Evolutionary conservation across 2,329 filamentous ascomycete genomes (phyloP).

Genomic region (Fusarium newnesense): DNA sequence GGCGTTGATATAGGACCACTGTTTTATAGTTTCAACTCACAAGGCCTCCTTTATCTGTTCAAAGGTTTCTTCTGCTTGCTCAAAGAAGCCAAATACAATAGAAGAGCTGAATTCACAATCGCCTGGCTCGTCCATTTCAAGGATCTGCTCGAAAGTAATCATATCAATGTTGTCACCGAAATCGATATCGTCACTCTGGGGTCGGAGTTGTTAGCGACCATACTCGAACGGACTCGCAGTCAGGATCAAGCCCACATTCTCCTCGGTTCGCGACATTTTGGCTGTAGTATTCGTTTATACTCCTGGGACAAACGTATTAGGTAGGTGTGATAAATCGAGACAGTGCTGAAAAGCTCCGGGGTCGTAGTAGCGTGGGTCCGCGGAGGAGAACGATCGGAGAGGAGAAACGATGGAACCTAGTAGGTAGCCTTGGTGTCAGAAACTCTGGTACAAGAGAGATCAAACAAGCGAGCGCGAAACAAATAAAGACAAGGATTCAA

Average conservation of each 20-base stretch:
- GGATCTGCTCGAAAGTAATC: conserved; percentile 89
- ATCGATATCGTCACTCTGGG: conserved; percentile 59
- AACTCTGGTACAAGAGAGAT: not conserved
- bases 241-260: conserved; percentile 45
- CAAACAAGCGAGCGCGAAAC: conserved; percentile 6
- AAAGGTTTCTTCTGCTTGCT: conserved; percentile 90
- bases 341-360: conserved; percentile 18
- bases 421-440: conserved; percentile 30
- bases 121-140: conserved; percentile 96
- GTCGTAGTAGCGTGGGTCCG: conserved; percentile 21
- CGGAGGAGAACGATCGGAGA: conserved; percentile 9
- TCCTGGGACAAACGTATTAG: conserved; percentile 16
- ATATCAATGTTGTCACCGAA: conserved; percentile 82
- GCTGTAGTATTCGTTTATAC: conserved; percentile 23
- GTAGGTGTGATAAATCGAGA: conserved; percentile 8
- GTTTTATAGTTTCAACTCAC: conserved; percentile 66
- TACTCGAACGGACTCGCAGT: not conserved
- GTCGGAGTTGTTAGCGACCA: conserved; percentile 16
- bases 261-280: conserved; percentile 48
- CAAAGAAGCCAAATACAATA: conserved; percentile 92
- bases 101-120: conserved; percentile 88
- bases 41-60: conserved; percentile 82
- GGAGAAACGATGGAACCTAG: conserved; percentile 13
- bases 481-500: conserved; percentile 16
- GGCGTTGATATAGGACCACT: not conserved